Evolutionary conservation across 257 asterid species (phyloP).

Genomic region (Plantago ovata): DNA sequence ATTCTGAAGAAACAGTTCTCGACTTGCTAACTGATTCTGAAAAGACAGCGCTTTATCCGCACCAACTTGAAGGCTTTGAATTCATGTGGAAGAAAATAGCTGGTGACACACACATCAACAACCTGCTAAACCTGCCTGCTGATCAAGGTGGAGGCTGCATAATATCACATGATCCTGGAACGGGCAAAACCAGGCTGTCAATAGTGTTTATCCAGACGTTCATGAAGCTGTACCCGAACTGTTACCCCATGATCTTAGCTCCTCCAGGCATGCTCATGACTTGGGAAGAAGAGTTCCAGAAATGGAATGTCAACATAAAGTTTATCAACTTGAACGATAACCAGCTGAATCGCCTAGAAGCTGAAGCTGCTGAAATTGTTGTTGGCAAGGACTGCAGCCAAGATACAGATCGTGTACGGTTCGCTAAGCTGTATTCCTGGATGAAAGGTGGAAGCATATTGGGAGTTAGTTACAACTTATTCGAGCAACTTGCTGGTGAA

Average conservation of each 20-base stretch:
- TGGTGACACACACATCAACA: constrained; percentile 48
- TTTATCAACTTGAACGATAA: constrained; percentile 60
- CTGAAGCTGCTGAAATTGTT: constrained; percentile 9
- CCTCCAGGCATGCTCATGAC: constrained; percentile 68
- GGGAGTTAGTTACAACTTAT: constrained; percentile 52
- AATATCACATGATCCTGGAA: constrained; percentile 88
- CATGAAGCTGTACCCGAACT: constrained; percentile 47
- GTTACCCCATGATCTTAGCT: constrained; percentile 66
- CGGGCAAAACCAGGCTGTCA: constrained; percentile 70
- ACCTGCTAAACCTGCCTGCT: constrained; percentile 25
- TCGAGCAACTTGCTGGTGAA: constrained; percentile 44
- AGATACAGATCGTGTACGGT: constrained; percentile 20
- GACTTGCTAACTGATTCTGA: constrained; percentile 38
- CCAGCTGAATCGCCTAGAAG: constrained; percentile 33
- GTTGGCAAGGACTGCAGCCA: background rate
- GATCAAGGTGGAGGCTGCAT: constrained; percentile 64
- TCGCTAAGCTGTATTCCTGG: constrained; percentile 56
- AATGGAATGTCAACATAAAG: constrained; percentile 42
- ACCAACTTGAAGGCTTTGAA: constrained; percentile 60
- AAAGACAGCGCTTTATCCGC: constrained; percentile 40
- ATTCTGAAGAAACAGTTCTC: constrained; percentile 41
- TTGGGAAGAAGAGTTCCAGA: constrained; percentile 63
- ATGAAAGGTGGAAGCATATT: constrained; percentile 41
- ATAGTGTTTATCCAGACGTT: constrained; percentile 61
- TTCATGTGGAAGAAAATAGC: constrained; percentile 66